Base-by-base conservation (phyloP, 768 basidiomycete species). In the Holtermanniella nyarrowii region DNA sequence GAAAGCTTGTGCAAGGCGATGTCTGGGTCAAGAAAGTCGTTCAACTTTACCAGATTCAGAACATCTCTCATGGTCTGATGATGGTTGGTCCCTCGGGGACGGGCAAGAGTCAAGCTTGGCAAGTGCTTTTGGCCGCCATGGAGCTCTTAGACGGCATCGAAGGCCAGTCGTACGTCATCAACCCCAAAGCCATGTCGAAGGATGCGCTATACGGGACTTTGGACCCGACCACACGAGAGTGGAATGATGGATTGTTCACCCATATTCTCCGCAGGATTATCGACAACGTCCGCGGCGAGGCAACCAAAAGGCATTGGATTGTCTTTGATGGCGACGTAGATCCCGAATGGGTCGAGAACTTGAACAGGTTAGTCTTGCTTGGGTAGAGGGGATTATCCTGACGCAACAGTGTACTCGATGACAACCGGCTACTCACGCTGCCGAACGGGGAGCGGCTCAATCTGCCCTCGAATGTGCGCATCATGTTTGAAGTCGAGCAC, bases 401-500 rank as follows among this genome's bases (percentile, higher is more conserved):
- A 41, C 18, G 44, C 48, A 44, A 21, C 61, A 99, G 95, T 79
- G 91, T 99, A 3, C 77, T 99, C 47, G 95, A 99, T 60, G 95
- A 99, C 73, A 99, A 99, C 79, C 96, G 96, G 69, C 76, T 99
- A 13, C 76, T 99, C 44, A 99, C 95, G 0, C 76, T 99, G 7
- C 95, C 95, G 0, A 99, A 99, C 56, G 95, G 95, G 60, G 95
- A 99, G 69, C 89, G 95, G 57, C 82, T 99, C 52, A 96, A 90
- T 68, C 78, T 99, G 22, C 95, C 95, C 1, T 80, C 88, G 2
- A 97, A 97, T 65, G 90, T 99, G 21, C 84, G 95, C 49, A 91
- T 99, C 71, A 93, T 99, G 89, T 97, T 99, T 69, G 95, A 99
- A 70, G 95, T 97, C 51, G 95, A 97, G 69, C 89, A 95, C 70